phyloP scores from a whole-genome alignment of 1,284 basidiomycete species.

The Rhizoctonia solani region DNA sequence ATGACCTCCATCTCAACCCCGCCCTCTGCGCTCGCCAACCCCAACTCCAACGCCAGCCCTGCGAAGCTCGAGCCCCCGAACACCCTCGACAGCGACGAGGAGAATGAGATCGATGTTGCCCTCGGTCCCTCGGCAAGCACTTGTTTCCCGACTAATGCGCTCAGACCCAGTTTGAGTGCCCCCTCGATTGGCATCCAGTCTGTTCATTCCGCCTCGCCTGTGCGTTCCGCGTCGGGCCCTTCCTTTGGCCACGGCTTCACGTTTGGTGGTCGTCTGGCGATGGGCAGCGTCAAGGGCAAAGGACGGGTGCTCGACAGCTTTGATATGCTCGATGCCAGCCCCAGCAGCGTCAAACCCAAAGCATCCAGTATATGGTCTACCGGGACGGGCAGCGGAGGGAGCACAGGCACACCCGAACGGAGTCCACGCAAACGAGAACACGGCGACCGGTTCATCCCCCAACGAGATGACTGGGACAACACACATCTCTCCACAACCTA shows the following conservation, averaged over 20 bases:
- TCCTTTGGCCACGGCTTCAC: not conserved
- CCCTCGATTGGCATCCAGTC: not conserved
- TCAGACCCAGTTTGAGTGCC: slow-evolving; percentile 7
- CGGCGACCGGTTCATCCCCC: slow-evolving; percentile 29
- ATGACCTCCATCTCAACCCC: slow-evolving; percentile 25
- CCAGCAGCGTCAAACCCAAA: too few species aligned
- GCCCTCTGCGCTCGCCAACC: slow-evolving; percentile 28
- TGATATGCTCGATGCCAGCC: too few species aligned
- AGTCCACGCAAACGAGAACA: slow-evolving; percentile 24
- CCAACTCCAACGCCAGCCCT: slow-evolving; percentile 11
- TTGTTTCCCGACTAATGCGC: not conserved
- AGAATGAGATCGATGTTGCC: slow-evolving; percentile 4
- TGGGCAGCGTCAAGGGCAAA: slow-evolving; percentile 33
- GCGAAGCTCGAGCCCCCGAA: slow-evolving; percentile 1
- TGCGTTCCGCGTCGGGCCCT: not conserved
- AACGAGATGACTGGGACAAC: slow-evolving; percentile 30
- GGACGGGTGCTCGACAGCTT: too few species aligned
- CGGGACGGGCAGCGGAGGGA: slow-evolving; percentile 12
- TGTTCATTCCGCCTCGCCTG: not conserved
- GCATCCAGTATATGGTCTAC: too few species aligned
- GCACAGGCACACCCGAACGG: slow-evolving; percentile 25
- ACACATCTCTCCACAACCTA: slow-evolving; percentile 16
- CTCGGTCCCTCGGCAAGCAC: not conserved
- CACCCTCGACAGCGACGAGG: slow-evolving; percentile 31
- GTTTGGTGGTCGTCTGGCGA: too few species aligned